Evolutionary conservation across 495 filamentous ascomycete genomes (phyloP), one percentile per base, ranked within the genome.

Genomic region (Rusavskia elegans): DNA sequence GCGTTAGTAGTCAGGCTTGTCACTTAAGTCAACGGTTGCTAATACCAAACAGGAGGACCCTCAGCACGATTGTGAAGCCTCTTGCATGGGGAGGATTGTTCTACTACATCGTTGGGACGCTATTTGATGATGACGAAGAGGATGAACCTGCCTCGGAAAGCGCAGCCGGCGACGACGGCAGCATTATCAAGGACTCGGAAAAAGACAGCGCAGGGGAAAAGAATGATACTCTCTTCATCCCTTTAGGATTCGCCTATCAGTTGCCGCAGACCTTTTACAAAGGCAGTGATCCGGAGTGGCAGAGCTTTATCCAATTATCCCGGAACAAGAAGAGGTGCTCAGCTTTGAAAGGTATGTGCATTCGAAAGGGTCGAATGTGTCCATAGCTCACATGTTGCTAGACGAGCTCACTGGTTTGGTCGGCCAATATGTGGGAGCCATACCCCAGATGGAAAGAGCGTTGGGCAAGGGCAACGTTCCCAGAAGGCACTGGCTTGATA

Each of bases 231-330:
- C 53, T 80, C 2, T 88, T 89, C 57, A 76, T 89, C 40, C 82
- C 84, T 1, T 63, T 88, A 27, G 68, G 71, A n/a, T 73, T 70
- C 61, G 64, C 68, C 60, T 77, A 57, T 48, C 68, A 66, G 67
- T 69, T 56, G 61, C 69, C 66, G 61, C 65, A 63, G 29, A 66
- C 62, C 41, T 77, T 64, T 14, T 89, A 87, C 63, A 68, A 71
- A 21, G 68, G 71, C 23, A 72, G 66, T 3, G 80, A 85, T 60
- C 82, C 84, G 3, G 85, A 89, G 62, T 88, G 82, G 83, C 68
- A 75, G 57, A 67, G 72, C 42, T 89, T 85, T 55, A 57, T 77
- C 19, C 74, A 72, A 37, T 66, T 85, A 20, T 72, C 75, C 21
- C 67, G 69, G 25, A 71, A 88, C 59, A 59, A 56, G 19, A 57